A percentile compares a stretch with the other conserved stretches of the same genome.
Conservation (phyloP, 257 asterid genomes). For the Solanum virginianum region DNA sequence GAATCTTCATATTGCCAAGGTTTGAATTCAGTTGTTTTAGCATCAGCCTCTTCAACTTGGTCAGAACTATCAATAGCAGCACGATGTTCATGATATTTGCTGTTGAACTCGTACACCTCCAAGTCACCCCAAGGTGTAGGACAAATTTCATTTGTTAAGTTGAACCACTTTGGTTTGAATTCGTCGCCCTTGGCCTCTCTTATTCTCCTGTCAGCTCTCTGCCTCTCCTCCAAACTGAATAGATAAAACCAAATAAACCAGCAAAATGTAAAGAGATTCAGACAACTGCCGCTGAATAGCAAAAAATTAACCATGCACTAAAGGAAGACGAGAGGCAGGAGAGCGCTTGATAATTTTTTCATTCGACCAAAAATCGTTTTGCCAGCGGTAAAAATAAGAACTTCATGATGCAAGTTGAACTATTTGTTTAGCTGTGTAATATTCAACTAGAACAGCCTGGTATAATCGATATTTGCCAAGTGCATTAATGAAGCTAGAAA, state of each 20-base stretch:
- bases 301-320: neutral
- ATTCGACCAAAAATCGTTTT: neutral
- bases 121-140: constrained; percentile 97
- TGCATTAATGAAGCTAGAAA: neutral
- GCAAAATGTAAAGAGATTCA: neutral
- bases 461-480: neutral
- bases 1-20: constrained; percentile 80
- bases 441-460: neutral
- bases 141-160: constrained; percentile 51
- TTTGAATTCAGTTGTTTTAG: constrained; percentile 48
- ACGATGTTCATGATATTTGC: constrained; percentile 63
- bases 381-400: neutral
- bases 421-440: neutral
- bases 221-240: constrained; percentile 84
- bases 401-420: neutral
- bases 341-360: neutral
- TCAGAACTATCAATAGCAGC: constrained; percentile 43
- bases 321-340: neutral
- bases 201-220: constrained; percentile 81
- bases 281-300: neutral
- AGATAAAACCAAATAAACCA: neutral
- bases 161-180: constrained; percentile 82
- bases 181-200: constrained; percentile 69
- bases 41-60: constrained; percentile 11
- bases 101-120: constrained; percentile 61